phyloP scores from a whole-genome alignment of 768 basidiomycete genomes.

The Antrodiella citrinella region DNA sequence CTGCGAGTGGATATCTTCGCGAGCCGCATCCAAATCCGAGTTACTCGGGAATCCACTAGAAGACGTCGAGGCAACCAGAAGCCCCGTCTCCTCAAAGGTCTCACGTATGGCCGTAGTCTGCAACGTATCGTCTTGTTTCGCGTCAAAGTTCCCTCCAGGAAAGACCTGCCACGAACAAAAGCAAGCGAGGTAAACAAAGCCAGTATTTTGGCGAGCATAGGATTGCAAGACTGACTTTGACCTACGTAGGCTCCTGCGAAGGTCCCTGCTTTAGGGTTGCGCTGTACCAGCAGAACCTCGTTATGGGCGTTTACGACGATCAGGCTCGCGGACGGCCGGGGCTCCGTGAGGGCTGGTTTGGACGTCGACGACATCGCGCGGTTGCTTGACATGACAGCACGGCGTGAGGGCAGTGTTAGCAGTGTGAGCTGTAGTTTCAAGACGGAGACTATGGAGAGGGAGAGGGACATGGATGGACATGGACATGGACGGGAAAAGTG shows the following conservation, averaged over 20 bases:
- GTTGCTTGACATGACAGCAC: no score
- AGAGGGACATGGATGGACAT: no score
- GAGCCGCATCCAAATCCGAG: conserved; percentile 40
- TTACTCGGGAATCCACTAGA: conserved; percentile 18
- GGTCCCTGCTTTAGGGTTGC: conserved; percentile 54
- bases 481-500: no score
- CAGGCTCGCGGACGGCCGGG: conserved; percentile 60
- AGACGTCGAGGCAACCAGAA: conserved; percentile 45
- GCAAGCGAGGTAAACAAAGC: background rate
- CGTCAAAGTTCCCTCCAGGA: conserved; percentile 66
- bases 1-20: conserved; percentile 48
- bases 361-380: no score
- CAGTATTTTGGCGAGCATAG: background rate
- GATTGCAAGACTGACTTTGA: conserved; percentile 5
- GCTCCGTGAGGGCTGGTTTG: conserved; percentile 16
- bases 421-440: no score
- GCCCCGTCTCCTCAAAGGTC: conserved; percentile 70
- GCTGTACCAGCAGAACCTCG: conserved; percentile 62
- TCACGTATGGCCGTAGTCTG: conserved; percentile 63
- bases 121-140: conserved; percentile 48
- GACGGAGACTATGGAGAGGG: no score
- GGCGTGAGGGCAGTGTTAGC: no score
- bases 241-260: conserved; percentile 65
- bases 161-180: conserved; percentile 49
- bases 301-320: conserved; percentile 58